Evolutionary conservation across 768 basidiomycete species (phyloP).

Genomic region (Melanogaster broomeanus): DNA sequence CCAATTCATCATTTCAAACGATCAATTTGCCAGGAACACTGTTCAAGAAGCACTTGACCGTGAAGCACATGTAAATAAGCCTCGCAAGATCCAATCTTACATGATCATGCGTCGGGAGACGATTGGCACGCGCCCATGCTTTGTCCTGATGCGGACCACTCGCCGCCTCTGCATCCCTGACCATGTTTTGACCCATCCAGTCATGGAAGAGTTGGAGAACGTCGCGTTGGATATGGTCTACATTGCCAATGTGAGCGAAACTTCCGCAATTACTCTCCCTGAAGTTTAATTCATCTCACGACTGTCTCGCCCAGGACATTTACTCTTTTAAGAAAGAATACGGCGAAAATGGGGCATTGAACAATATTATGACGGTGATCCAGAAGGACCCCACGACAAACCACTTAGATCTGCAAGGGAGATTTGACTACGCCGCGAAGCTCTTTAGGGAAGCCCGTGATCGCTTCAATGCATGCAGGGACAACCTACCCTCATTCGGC

Average conservation of each 20-base stretch:
- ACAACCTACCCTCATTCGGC: conserved; percentile 18
- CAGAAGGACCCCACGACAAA: conserved; percentile 21
- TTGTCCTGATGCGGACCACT: conserved; percentile 31
- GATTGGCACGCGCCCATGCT: conserved; percentile 29
- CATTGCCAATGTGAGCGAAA: conserved; percentile 28
- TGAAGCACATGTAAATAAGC: conserved; percentile 17
- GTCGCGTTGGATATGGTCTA: conserved; percentile 27
- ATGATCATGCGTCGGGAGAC: conserved; percentile 30
- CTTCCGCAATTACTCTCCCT: too few relatives aligned
- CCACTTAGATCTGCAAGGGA: conserved; percentile 26
- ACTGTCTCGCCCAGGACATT: conserved; percentile 18
- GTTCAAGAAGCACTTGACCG: conserved; percentile 29
- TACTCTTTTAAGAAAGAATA: conserved; percentile 33
- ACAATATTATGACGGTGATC: conserved; percentile 30
- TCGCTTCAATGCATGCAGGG: conserved; percentile 24
- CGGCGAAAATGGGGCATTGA: conserved; percentile 29
- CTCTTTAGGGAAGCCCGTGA: conserved; percentile 22
- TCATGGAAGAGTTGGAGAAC: conserved; percentile 29
- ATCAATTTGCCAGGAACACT: conserved; percentile 18
- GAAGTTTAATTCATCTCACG: neutral
- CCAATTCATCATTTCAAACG: conserved; percentile 24
- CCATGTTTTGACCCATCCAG: conserved; percentile 18
- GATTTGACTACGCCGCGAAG: conserved; percentile 17
- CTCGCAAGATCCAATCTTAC: conserved; percentile 25
- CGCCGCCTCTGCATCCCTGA: conserved; percentile 26